A percentile compares a stretch with the other conserved stretches of the same genome.
phyloP scores from a whole-genome alignment of 805 yeast species.

The Nakazawaea wickerhamii region DNA sequence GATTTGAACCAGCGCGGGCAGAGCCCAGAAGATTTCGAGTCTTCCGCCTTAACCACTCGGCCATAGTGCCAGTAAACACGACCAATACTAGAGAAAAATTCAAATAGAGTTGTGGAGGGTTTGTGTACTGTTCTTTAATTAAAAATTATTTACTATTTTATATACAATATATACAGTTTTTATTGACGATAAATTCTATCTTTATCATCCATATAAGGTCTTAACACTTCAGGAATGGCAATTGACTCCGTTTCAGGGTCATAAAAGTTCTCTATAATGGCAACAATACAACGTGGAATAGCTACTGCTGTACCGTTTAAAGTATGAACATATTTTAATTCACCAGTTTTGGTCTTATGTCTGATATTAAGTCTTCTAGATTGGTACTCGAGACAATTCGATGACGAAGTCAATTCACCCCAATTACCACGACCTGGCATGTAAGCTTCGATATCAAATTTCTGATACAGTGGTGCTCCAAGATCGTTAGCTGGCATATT shows the following conservation, averaged over 20 bases:
- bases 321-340: conserved; percentile 62
- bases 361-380: conserved; percentile 74
- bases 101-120: no score
- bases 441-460: conserved; percentile 94
- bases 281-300: conserved; percentile 83
- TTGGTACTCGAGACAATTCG: conserved; percentile 91
- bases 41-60: conserved; percentile 78
- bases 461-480: conserved; percentile 90
- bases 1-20: conserved; percentile 80
- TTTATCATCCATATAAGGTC: conserved; percentile 68
- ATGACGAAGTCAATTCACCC: conserved; percentile 90
- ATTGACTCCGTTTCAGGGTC: conserved; percentile 51
- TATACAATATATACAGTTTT: not conserved
- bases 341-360: conserved; percentile 30
- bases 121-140: no score
- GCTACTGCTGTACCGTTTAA: conserved; percentile 96
- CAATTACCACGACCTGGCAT: conserved; percentile 94
- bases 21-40: conserved; percentile 71
- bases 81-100: no score
- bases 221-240: conserved; percentile 60
- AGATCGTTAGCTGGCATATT: conserved; percentile 88
- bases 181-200: conserved; percentile 22
- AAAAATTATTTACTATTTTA: not conserved
- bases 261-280: conserved; percentile 83
- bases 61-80: conserved; percentile 43